Evolutionary conservation across 768 basidiomycete species (phyloP).

Genomic region (Tricholoma matsutake): DNA sequence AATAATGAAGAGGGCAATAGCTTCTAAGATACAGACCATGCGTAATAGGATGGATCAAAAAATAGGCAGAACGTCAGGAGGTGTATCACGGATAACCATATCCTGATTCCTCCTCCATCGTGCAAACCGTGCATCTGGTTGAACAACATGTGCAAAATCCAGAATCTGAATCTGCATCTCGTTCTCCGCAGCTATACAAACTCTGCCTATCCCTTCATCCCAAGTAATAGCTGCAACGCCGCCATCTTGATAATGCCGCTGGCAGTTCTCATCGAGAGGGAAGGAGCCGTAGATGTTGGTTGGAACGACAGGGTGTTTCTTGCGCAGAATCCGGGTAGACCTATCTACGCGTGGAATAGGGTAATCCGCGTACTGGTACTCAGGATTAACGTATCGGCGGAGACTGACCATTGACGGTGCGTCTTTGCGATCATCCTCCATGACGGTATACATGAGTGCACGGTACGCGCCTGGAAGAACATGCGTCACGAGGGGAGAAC

Average conservation of each 20-base stretch:
- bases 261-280: conserved; percentile 6
- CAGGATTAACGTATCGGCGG: conserved; percentile 37
- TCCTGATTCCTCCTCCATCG: conserved; percentile 30
- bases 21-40: no score
- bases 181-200: conserved; percentile 47
- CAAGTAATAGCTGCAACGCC: conserved; percentile 54
- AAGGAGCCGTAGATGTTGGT: conserved; percentile 13
- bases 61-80: background rate
- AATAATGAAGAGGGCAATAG: no score
- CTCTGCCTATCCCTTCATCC: conserved; percentile 63
- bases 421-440: conserved; percentile 28
- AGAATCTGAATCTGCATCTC: conserved; percentile 41
- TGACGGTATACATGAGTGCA: conserved; percentile 39
- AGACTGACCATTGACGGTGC: conserved; percentile 33
- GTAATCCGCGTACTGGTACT: conserved; percentile 13
- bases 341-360: conserved; percentile 7
- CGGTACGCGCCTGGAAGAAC: conserved; percentile 44
- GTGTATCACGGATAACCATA: background rate
- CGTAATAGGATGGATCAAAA: background rate
- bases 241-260: conserved; percentile 12
- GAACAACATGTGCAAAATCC: conserved; percentile 40
- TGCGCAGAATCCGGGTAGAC: conserved; percentile 14
- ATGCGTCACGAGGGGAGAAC: conserved; percentile 23
- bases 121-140: conserved; percentile 26
- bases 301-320: conserved; percentile 19